Evolutionary conservation across 2,329 filamentous ascomycete species (phyloP).

Genomic region (Sclerotiophoma versabilis): DNA sequence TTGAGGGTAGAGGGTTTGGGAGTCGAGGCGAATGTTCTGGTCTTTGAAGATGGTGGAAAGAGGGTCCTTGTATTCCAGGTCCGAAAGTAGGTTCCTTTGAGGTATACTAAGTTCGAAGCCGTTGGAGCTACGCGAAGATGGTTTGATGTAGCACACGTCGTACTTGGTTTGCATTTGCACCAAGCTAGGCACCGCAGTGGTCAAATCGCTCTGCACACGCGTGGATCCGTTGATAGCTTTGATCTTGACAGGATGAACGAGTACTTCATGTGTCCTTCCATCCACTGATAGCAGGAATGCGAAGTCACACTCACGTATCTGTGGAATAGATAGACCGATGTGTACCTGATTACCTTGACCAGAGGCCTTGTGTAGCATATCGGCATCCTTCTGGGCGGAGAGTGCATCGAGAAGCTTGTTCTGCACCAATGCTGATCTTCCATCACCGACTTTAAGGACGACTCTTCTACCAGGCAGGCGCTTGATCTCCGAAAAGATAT

Average conservation of each 20-base stretch:
- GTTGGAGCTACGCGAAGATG: conserved; percentile 21
- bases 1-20: conserved; percentile 33
- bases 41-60: conserved; percentile 27
- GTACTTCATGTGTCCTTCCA: conserved; percentile 29
- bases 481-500: conserved; percentile 29
- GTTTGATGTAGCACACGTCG: conserved; percentile 29
- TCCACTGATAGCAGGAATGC: conserved; percentile 31
- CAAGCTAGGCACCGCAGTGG: conserved; percentile 15
- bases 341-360: conserved; percentile 23
- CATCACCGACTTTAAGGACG: conserved; percentile 24
- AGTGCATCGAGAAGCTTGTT: conserved; percentile 28
- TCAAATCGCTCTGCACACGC: background rate
- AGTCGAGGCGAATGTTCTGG: conserved; percentile 21
- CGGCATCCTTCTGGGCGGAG: conserved; percentile 34
- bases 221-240: background rate
- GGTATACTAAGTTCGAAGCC: conserved; percentile 35
- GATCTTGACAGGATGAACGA: conserved; percentile 24
- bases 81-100: conserved; percentile 24
- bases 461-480: conserved; percentile 32
- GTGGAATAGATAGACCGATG: conserved; percentile 36
- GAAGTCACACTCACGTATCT: conserved; percentile 36
- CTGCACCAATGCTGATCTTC: conserved; percentile 19
- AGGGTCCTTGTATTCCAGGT: conserved; percentile 34
- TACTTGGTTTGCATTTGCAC: conserved; percentile 15
- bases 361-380: conserved; percentile 31